phyloP scores from a whole-genome alignment of 441 rosid genomes.

The Populus hybrid region DNA sequence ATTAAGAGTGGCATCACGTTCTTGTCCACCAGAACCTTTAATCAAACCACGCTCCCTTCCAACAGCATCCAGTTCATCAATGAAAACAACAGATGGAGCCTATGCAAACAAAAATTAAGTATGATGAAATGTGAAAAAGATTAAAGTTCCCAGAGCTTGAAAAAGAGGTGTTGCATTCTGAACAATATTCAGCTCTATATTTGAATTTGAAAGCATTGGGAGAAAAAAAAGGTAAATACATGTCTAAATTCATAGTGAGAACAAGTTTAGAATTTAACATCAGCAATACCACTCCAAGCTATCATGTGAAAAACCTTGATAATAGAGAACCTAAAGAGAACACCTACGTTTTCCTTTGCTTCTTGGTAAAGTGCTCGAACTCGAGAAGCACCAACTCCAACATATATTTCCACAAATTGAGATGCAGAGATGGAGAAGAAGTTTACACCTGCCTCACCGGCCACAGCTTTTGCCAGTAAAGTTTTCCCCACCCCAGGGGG shows the following conservation, averaged over 20 bases:
- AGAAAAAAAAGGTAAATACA: background rate
- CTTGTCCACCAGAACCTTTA: conserved; percentile 97
- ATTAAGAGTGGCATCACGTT: conserved; percentile 96
- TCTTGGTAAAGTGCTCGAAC: conserved; percentile 92
- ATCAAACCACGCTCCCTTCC: conserved; percentile 96
- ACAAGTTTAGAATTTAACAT: conserved; percentile 2
- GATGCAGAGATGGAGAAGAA: conserved; percentile 97
- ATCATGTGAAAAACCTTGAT: conserved; percentile 5
- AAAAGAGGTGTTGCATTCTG: background rate
- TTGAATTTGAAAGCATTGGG: background rate
- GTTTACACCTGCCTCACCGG: conserved; percentile 97
- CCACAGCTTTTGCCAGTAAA: conserved; percentile 92
- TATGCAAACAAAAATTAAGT: conserved; percentile 24
- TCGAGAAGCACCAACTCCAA: conserved; percentile 97
- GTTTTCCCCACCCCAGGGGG: conserved; percentile 98
- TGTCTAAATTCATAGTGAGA: background rate
- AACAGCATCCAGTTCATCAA: conserved; percentile 96
- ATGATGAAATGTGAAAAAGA: conserved; percentile 13
- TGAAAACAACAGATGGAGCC: conserved; percentile 96
- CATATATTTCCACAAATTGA: conserved; percentile 96
- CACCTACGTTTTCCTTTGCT: conserved; percentile 75
- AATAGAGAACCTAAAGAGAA: conserved; percentile 20
- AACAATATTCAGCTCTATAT: background rate
- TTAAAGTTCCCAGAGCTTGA: background rate
- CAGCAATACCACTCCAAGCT: background rate